A percentile compares a stretch with the other conserved stretches of the same genome.
phyloP scores from a whole-genome alignment of 2,329 filamentous ascomycete species.

The Xylariales sp. region DNA sequence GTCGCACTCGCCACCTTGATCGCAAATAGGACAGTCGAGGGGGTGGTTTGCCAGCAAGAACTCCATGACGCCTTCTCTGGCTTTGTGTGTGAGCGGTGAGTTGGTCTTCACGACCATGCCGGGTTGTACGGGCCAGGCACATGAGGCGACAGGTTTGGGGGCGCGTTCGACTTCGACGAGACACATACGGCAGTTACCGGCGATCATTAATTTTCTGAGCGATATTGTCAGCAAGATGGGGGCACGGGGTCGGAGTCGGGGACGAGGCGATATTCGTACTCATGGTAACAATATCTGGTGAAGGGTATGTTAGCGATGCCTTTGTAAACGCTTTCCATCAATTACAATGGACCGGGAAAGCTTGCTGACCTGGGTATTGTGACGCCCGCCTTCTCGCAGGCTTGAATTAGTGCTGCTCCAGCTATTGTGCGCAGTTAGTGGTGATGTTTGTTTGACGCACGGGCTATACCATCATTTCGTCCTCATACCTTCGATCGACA shows the following conservation, averaged over 20 bases:
- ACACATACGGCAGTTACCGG: constrained; percentile 99
- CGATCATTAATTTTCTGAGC: constrained; percentile 93
- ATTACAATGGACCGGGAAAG: constrained; percentile 44
- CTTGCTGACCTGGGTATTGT: constrained; percentile 81
- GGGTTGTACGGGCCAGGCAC: constrained; percentile 97
- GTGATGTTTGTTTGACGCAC: constrained; percentile 5
- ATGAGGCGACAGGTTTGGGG: constrained; percentile 97
- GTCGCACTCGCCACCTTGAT: constrained; percentile 99
- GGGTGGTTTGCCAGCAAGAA: constrained; percentile 97
- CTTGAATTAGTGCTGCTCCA: constrained; percentile 96
- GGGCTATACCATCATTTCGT: constrained; percentile 16
- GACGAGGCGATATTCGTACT: constrained; percentile 68
- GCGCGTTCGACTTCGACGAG: constrained; percentile 96
- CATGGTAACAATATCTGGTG: constrained; percentile 88
- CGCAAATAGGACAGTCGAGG: constrained; percentile 95
- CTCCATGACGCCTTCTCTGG: constrained; percentile 98
- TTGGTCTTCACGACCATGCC: constrained; percentile 99
- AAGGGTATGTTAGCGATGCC: constrained; percentile 67
- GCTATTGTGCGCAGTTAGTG: constrained; percentile 69
- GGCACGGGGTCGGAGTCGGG: constrained; percentile 26
- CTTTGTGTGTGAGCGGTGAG: constrained; percentile 95
- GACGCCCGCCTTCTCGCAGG: constrained; percentile 95
- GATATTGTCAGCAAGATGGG: constrained; percentile 55
- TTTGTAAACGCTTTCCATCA: constrained; percentile 61
- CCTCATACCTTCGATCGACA: constrained; percentile 90